phyloP scores from a whole-genome alignment of 768 basidiomycete species.

The Mycena capillaripes region DNA sequence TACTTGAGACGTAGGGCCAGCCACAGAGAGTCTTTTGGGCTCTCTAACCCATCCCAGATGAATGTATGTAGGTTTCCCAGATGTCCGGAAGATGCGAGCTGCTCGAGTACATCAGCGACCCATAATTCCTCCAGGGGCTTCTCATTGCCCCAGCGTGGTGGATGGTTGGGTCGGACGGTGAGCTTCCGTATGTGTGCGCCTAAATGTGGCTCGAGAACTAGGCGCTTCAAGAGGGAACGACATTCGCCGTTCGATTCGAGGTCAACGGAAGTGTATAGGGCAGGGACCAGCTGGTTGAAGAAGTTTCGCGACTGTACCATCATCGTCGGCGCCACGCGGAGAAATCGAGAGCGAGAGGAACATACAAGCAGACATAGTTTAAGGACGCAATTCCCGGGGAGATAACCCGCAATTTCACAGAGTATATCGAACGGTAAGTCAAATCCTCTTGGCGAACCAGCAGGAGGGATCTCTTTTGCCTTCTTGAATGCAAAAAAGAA shows the following conservation, averaged over 20 bases:
- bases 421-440: slow-evolving; percentile 19
- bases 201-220: slow-evolving; percentile 16
- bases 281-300: slow-evolving; percentile 19
- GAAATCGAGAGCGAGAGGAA: background rate
- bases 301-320: slow-evolving; percentile 19
- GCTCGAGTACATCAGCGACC: slow-evolving; percentile 27
- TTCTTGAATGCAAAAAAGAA: slow-evolving; percentile 5
- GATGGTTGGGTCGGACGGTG: slow-evolving; percentile 24
- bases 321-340: slow-evolving; percentile 2
- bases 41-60: slow-evolving; percentile 38
- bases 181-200: slow-evolving; percentile 19
- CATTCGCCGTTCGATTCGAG: slow-evolving; percentile 28
- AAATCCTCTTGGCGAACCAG: too few species aligned
- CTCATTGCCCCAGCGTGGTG: slow-evolving; percentile 30
- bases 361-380: slow-evolving; percentile 24
- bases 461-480: background rate
- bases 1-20: slow-evolving; percentile 32
- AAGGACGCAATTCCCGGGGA: slow-evolving; percentile 1
- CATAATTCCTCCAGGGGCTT: slow-evolving; percentile 27
- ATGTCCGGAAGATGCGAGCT: slow-evolving; percentile 26
- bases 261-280: slow-evolving; percentile 31
- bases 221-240: slow-evolving; percentile 11
- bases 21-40: slow-evolving; percentile 37
- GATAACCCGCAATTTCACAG: background rate
- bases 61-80: slow-evolving; percentile 31